Conservation (phyloP, 768 basidiomycete species). For the Kockovaella imperatae region DNA sequence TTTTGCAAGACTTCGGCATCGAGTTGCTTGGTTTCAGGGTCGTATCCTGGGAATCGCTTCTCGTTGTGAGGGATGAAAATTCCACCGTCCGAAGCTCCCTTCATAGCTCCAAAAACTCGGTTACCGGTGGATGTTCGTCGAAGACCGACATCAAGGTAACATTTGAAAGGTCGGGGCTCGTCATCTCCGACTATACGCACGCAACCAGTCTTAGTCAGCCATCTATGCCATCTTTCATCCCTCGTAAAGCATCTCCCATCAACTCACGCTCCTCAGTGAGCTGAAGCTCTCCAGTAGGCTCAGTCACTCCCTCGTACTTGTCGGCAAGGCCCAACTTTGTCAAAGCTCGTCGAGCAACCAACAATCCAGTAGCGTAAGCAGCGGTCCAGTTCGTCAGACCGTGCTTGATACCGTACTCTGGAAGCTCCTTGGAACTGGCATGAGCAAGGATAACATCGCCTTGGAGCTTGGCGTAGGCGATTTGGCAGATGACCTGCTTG, state of each 20-base stretch:
- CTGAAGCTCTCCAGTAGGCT: conserved; percentile 78
- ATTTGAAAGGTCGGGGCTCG: conserved; percentile 97
- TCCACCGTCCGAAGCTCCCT: conserved; percentile 96
- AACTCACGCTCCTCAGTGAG: conserved; percentile 60
- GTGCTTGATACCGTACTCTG: conserved; percentile 92
- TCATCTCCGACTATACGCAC: conserved; percentile 61
- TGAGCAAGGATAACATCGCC: conserved; percentile 88
- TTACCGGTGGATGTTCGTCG: conserved; percentile 96
- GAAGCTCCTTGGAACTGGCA: conserved; percentile 84
- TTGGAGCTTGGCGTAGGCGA: conserved; percentile 93
- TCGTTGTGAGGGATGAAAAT: conserved; percentile 96
- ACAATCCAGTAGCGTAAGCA: conserved; percentile 94
- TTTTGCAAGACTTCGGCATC: conserved; percentile 92
- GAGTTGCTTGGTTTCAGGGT: conserved; percentile 82
- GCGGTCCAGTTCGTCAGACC: conserved; percentile 99
- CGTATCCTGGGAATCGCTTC: conserved; percentile 96
- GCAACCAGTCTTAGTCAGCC: neutral
- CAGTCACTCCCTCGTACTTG: conserved; percentile 89
- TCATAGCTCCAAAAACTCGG: conserved; percentile 96
- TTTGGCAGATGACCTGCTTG: conserved; percentile 79
- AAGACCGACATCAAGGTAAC: conserved; percentile 95
- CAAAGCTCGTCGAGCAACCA: conserved; percentile 86
- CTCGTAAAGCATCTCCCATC: too few species aligned
- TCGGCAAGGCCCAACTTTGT: conserved; percentile 93
- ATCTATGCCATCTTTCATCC: too few species aligned